Evolutionary conservation across 148 eudicot species (phyloP).

Genomic region (Pouteria glomerata): DNA sequence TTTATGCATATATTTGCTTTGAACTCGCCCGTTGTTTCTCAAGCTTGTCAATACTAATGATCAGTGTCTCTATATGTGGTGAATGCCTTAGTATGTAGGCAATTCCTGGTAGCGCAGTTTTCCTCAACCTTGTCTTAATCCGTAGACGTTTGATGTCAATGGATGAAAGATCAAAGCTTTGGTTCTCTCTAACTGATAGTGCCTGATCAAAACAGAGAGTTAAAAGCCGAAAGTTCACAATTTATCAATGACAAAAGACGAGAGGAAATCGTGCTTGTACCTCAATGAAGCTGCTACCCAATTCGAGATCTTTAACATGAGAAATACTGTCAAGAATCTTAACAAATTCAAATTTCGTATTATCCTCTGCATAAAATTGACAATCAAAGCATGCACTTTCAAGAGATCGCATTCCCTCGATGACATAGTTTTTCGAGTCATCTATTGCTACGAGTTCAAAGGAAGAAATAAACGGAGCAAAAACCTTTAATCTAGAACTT

Average conservation of each 20-base stretch:
- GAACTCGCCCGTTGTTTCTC: neutral
- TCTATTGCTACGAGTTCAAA: neutral
- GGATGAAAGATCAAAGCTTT: neutral
- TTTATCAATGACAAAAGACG: neutral
- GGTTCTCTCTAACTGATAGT: neutral
- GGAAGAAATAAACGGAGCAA: neutral
- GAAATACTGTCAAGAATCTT: neutral
- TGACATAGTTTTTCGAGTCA: neutral
- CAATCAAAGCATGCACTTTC: conserved; percentile 9
- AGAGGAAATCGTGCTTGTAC: neutral
- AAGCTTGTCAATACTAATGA: neutral
- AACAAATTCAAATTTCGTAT: no score
- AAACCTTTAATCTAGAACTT: neutral
- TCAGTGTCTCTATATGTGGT: conserved; percentile 8
- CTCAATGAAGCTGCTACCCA: neutral
- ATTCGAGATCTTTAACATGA: neutral
- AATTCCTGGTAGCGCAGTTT: conserved; percentile 12
- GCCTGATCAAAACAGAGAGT: neutral
- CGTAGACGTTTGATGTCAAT: neutral
- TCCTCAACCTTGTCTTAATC: neutral
- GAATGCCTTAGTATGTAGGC: conserved; percentile 7
- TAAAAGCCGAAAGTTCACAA: neutral
- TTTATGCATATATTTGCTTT: no score
- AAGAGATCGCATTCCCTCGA: neutral
- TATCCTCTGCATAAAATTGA: neutral